Base-by-base conservation (phyloP, 2,329 filamentous ascomycete genomes). In the Ceratocystis destructans region DNA sequence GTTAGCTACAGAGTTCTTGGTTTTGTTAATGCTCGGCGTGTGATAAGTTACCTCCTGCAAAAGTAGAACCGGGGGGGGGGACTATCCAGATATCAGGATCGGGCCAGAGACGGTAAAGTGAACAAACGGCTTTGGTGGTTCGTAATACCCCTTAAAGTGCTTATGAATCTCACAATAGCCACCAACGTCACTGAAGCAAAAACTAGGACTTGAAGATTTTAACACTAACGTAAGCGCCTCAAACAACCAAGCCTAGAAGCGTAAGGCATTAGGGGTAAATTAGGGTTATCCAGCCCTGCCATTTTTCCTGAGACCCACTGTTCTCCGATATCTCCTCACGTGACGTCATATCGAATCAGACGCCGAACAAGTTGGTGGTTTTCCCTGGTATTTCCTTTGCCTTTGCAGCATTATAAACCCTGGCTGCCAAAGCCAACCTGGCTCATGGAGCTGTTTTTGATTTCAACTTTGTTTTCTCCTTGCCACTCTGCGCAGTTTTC, bases 1-100 rank as follows among this genome's bases (percentile, higher is more conserved):
- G 28, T 59, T 37, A 59, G 55, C 12, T 12, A 37, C 31, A 20
- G 12, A 25, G 55, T 57, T 64, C 46, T 64, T 64, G 50, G 46
- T 41, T 20, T 15, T 48, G 62, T 46, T 12, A n/a, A 25, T 62
- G 22, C 17, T 37, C 37, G 44, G 12, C 61, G 33, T 59, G 55
- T 31, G 17, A 31, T n/a, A 37, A 28, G 55, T 41, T 8, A 59
- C 55, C 55, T 59, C 55, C 55, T 59, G 28, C 55, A 59, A 31
- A 59, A 17, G 37, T 15, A 41, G 37, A 41, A 15, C 37, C 55
- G 28, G 22, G 22, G 22, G 22, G 22, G 6, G 12, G 17, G 55
- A 8, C 31, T 37, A 20, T n/a, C 7, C 12, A 59, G 33, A 20
- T 1, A 25, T n/a, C 25, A 37, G 15, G 28, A 5, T 28, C 25